Conservation (phyloP, 2,329 filamentous ascomycete genomes). For the Pseudocercospora macadamiae region DNA sequence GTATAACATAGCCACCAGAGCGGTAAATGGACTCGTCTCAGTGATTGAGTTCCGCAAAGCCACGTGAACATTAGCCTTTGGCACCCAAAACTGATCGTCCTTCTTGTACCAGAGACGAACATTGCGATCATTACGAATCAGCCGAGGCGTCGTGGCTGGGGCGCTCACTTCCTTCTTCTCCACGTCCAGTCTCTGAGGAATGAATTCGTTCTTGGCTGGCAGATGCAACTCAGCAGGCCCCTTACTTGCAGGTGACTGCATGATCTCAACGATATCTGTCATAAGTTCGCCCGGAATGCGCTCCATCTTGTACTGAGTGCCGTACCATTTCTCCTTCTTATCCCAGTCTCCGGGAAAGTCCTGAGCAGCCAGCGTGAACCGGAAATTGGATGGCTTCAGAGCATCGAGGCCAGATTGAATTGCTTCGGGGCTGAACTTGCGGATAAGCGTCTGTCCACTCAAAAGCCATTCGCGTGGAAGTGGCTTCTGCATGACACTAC, state of each 20-base stretch:
- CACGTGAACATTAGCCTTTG: slow-evolving; percentile 84
- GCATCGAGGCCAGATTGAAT: slow-evolving; percentile 75
- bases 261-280: slow-evolving; percentile 67
- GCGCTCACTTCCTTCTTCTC: slow-evolving; percentile 88
- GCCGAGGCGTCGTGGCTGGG: slow-evolving; percentile 71
- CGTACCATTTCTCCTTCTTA: slow-evolving; percentile 94
- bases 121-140: slow-evolving; percentile 81
- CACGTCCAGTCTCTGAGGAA: slow-evolving; percentile 88
- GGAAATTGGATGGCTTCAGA: slow-evolving; percentile 85
- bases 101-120: slow-evolving; percentile 96
- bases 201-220: slow-evolving; percentile 93
- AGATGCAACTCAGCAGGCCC: slow-evolving; percentile 76
- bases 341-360: slow-evolving; percentile 84
- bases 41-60: slow-evolving; percentile 78
- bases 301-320: slow-evolving; percentile 86
- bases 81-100: slow-evolving; percentile 97
- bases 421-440: slow-evolving; percentile 76
- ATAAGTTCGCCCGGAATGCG: slow-evolving; percentile 78
- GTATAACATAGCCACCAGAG: slow-evolving; percentile 77
- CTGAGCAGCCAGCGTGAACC: slow-evolving; percentile 79
- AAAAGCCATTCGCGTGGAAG: slow-evolving; percentile 85
- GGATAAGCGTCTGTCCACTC: slow-evolving; percentile 74
- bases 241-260: slow-evolving; percentile 55
- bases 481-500: slow-evolving; percentile 87
- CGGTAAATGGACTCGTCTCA: slow-evolving; percentile 76